A percentile compares a stretch with the other conserved stretches of the same genome.
Conservation (phyloP, 75 land plant genomes). For the Ceratopteris richardii region DNA sequence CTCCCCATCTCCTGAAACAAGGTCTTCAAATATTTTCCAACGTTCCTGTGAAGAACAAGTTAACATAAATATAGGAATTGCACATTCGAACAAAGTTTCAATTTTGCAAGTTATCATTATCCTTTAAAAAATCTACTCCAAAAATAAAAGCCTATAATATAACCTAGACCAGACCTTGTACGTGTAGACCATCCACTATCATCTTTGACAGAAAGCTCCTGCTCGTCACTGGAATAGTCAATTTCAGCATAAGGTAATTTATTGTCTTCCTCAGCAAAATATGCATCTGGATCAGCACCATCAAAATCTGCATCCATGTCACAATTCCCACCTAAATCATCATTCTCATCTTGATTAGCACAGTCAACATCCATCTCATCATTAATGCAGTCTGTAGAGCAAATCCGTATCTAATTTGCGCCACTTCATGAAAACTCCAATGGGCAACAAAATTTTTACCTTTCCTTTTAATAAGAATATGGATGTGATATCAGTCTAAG, state of each 20-base stretch:
- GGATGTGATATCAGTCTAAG: too few species aligned
- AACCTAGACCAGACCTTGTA: slow-evolving; percentile 53
- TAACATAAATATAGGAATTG: background rate
- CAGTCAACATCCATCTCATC: too few species aligned
- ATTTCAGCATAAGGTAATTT: slow-evolving; percentile 1
- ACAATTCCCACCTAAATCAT: too few species aligned
- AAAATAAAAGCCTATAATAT: background rate
- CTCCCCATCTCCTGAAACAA: slow-evolving; percentile 43
- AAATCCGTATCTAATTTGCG: too few species aligned
- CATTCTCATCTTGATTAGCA: too few species aligned
- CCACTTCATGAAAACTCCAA: too few species aligned
- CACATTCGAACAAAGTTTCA: too few species aligned
- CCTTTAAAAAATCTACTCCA: too few species aligned
- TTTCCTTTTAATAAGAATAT: too few species aligned
- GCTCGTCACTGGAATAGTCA: slow-evolving; percentile 5
- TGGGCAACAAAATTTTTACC: too few species aligned
- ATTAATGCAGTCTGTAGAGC: too few species aligned
- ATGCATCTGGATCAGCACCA: slow-evolving; percentile 34
- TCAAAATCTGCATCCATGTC: slow-evolving; percentile 51
- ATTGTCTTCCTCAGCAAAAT: slow-evolving; percentile 1
- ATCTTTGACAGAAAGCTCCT: slow-evolving; percentile 32
- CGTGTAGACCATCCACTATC: slow-evolving; percentile 93
- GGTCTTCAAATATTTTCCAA: slow-evolving; percentile 62
- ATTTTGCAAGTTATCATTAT: too few species aligned
- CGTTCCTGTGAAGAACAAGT: slow-evolving; percentile 56